A percentile compares a stretch with the other conserved stretches of the same genome.
phyloP scores from a whole-genome alignment of 106 monocot species.

The Dendrobium huoshanense region DNA sequence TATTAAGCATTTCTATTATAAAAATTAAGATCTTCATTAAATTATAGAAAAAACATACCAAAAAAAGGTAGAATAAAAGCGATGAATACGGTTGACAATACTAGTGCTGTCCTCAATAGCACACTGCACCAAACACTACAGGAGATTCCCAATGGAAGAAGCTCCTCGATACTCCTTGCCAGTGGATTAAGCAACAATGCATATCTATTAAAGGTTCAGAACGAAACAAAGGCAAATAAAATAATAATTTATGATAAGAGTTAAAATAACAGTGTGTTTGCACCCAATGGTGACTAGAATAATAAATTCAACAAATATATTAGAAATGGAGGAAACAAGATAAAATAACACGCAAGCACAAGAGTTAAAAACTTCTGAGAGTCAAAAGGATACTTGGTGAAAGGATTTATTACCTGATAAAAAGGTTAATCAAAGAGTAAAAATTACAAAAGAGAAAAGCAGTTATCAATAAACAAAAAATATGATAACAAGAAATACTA shows the following conservation, averaged over 20 bases:
- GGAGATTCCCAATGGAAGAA: slow-evolving; percentile 37
- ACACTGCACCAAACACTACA: slow-evolving; percentile 32
- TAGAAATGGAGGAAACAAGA: not conserved
- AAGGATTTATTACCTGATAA: slow-evolving; percentile 86
- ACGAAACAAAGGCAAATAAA: slow-evolving; percentile 13
- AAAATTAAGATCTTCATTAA: not conserved
- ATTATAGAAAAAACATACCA: slow-evolving; percentile 38
- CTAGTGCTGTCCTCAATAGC: slow-evolving; percentile 56
- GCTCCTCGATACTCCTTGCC: slow-evolving; percentile 79
- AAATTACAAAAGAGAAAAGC: not conserved
- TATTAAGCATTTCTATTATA: not conserved
- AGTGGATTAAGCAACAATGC: slow-evolving; percentile 83
- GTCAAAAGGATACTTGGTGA: slow-evolving; percentile 94
- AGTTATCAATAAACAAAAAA: not conserved
- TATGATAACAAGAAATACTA: slow-evolving; percentile 4
- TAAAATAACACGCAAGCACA: not conserved
- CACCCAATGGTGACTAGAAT: not conserved
- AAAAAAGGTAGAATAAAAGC: slow-evolving; percentile 88
- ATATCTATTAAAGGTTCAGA: slow-evolving; percentile 57
- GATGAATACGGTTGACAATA: slow-evolving; percentile 65
- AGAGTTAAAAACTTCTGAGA: not conserved
- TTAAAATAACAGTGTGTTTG: not conserved
- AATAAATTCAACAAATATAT: not conserved
- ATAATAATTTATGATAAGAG: not conserved
- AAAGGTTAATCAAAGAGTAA: not conserved